Conservation (phyloP, 2,329 filamentous ascomycete genomes). For the Rhinocladiella similis region DNA sequence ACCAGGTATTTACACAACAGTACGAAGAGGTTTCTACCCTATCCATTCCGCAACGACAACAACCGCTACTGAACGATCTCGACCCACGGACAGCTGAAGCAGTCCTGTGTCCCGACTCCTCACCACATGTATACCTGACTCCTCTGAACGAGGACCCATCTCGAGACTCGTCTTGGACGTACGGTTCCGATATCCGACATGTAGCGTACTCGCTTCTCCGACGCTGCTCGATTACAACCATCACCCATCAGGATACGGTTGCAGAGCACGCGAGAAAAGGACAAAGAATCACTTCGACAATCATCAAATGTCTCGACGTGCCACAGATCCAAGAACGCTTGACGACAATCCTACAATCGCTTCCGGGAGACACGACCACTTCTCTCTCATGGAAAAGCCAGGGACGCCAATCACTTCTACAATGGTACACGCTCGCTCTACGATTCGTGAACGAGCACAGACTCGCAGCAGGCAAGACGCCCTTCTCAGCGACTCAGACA, state of each 20-base stretch:
- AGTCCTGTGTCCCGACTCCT: slow-evolving; percentile 44
- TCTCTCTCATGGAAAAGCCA: too few relatives aligned
- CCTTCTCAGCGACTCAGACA: background rate
- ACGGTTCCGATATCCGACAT: slow-evolving; percentile 51
- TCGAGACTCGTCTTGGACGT: slow-evolving; percentile 59
- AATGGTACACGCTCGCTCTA: slow-evolving; percentile 21
- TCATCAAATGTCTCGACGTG: background rate
- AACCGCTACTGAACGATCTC: slow-evolving; percentile 31
- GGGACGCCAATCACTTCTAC: slow-evolving; percentile 3
- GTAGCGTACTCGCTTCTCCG: slow-evolving; percentile 56
- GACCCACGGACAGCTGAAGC: slow-evolving; percentile 56
- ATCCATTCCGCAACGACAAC: background rate
- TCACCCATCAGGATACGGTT: slow-evolving; percentile 7
- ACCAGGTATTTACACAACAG: slow-evolving; percentile 37
- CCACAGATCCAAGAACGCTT: background rate
- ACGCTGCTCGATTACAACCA: slow-evolving; percentile 1
- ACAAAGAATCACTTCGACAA: slow-evolving; percentile 33
- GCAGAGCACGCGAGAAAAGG: slow-evolving; percentile 27
- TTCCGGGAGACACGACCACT: background rate
- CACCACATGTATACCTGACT: slow-evolving; percentile 62
- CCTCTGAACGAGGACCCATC: slow-evolving; percentile 59
- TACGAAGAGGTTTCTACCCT: slow-evolving; percentile 26
- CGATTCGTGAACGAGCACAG: slow-evolving; percentile 14
- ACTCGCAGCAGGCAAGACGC: slow-evolving; percentile 5
- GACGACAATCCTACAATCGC: background rate